Percentiles rank a stretch among this genome's conserved stretches.
Conservation (phyloP, 176 grass and related monocot species). For the Eragrostis nindensis region DNA sequence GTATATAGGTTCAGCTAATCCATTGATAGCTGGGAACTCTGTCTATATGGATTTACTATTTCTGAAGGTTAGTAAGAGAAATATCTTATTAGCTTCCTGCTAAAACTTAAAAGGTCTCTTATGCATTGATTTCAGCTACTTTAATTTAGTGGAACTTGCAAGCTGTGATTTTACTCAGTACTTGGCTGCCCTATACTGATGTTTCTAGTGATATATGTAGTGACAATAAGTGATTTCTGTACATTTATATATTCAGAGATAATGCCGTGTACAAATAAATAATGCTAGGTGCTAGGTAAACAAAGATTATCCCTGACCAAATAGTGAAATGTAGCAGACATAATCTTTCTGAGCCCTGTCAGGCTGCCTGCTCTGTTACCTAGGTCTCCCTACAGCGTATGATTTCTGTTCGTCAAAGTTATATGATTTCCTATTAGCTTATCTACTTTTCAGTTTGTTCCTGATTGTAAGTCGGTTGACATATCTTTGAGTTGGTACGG, state of each 20-base stretch:
- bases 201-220: conserved; percentile 2
- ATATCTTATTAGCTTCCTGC: neutral
- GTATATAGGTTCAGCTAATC: conserved; percentile 57
- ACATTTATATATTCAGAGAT: neutral
- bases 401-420: neutral
- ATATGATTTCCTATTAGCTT: neutral
- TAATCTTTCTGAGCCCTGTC: neutral
- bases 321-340: neutral
- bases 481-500: neutral
- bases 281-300: neutral
- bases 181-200: neutral
- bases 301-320: neutral
- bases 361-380: neutral
- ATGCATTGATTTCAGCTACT: neutral
- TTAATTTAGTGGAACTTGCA: neutral
- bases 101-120: neutral
- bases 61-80: conserved; percentile 67
- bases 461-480: neutral
- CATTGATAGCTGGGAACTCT: conserved; percentile 89
- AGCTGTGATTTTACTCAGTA: neutral
- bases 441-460: neutral
- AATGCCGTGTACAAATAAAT: neutral
- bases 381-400: neutral
- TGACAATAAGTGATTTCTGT: neutral
- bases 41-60: conserved; percentile 77